Conservation (phyloP, 805 yeast species). For the Myxozyma monticola region DNA sequence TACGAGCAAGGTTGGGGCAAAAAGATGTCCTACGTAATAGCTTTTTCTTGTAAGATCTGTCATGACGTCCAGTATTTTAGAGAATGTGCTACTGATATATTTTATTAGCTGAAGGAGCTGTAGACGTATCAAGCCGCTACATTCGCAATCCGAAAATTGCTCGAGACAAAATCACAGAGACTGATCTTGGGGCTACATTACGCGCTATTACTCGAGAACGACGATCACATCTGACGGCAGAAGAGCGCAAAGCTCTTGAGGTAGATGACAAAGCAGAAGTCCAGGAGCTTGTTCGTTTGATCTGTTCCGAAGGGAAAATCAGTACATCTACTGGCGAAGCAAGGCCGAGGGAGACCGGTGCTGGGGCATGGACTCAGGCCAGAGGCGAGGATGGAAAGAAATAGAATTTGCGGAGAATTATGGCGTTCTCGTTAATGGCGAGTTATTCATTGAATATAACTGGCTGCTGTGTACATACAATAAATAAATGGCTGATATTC, state of each 20-base stretch:
- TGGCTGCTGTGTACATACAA: no score
- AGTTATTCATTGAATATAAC: no score
- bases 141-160: conserved; percentile 51
- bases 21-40: conserved; percentile 84
- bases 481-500: no score
- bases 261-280: conserved; percentile 44
- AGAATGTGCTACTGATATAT: neutral
- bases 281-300: conserved; percentile 31
- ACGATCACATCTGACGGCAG: conserved; percentile 38
- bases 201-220: conserved; percentile 42
- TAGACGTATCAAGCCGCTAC: conserved; percentile 72
- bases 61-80: neutral
- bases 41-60: conserved; percentile 47
- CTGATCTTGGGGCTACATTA: conserved; percentile 41
- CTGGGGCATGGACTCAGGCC: conserved; percentile 67
- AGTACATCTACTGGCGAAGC: conserved; percentile 9
- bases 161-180: conserved; percentile 49
- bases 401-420: no score
- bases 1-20: conserved; percentile 91
- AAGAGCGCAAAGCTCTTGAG: conserved; percentile 43
- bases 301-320: conserved; percentile 16
- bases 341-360: conserved; percentile 72
- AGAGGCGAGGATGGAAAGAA: conserved; percentile 78
- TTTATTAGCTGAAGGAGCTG: conserved; percentile 47
- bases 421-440: no score